Conservation (phyloP, 108 stramenopile species). For the Discostella stelligeroides region DNA sequence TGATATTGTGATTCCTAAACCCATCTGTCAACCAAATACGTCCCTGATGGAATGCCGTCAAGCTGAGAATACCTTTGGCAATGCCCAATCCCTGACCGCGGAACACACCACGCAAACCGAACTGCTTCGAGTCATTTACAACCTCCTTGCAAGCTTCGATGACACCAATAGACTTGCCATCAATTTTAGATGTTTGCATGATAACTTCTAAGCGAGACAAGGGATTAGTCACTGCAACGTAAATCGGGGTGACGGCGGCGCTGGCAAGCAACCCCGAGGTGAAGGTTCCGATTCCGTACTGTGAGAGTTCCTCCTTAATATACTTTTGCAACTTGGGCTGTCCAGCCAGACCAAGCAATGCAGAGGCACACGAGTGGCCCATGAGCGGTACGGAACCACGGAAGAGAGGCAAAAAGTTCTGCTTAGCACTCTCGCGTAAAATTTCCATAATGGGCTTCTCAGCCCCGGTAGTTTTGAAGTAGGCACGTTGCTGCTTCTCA, state of each 20-base stretch:
- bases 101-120: conserved; percentile 90
- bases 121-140: conserved; percentile 71
- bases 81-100: conserved; percentile 94
- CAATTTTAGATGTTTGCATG: conserved; percentile 91
- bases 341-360: conserved; percentile 89
- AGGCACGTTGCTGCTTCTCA: conserved; percentile 94
- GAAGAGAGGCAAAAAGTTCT: conserved; percentile 86
- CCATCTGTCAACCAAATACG: conserved; percentile 85
- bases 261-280: conserved; percentile 84
- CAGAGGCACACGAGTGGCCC: conserved; percentile 90
- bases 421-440: conserved; percentile 76
- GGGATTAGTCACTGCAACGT: conserved; percentile 91
- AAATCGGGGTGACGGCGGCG: conserved; percentile 86
- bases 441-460: conserved; percentile 89
- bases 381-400: conserved; percentile 91
- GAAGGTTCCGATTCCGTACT: conserved; percentile 66
- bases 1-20: conserved; percentile 84
- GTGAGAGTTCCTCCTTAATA: conserved; percentile 74
- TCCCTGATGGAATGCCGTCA: conserved; percentile 92
- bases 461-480: conserved; percentile 84
- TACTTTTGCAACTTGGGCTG: conserved; percentile 92
- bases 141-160: conserved; percentile 84
- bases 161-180: conserved; percentile 84
- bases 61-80: conserved; percentile 84
- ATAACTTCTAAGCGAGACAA: conserved; percentile 90